Evolutionary conservation across 176 grass and related monocot genomes (phyloP).

Genomic region (Hordeum marinum): DNA sequence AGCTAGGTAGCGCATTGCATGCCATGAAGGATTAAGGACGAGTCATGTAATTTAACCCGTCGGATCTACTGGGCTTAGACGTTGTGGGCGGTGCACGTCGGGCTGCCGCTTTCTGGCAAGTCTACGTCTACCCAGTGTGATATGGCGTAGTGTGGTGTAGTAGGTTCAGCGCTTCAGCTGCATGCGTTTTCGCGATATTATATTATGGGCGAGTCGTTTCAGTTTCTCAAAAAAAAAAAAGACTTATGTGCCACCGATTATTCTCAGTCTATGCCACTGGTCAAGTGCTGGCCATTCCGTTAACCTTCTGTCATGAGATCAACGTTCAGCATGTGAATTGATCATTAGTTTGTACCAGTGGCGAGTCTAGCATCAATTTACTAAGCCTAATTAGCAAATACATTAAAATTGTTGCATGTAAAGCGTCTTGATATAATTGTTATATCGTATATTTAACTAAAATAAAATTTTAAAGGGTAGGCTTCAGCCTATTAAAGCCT

Average conservation of each 20-base stretch:
- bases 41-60: not conserved
- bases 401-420: too few species aligned
- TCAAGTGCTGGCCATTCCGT: not conserved
- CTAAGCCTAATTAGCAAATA: too few species aligned
- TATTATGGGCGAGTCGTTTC: not conserved
- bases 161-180: not conserved
- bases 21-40: not conserved
- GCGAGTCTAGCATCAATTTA: too few species aligned
- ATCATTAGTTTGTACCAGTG: not conserved
- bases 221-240: not conserved
- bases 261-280: not conserved
- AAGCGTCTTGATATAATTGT: too few species aligned
- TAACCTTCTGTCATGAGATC: not conserved
- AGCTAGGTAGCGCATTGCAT: not conserved
- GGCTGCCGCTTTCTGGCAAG: not conserved
- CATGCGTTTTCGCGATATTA: not conserved
- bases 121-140: not conserved
- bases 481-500: too few species aligned
- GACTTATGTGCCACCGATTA: not conserved
- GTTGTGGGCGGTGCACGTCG: not conserved
- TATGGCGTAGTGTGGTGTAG: not conserved
- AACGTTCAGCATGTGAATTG: too few species aligned
- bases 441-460: too few species aligned
- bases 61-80: not conserved
- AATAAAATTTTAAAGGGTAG: too few species aligned